These are phyloP conservation scores for Podila epicladia DNA, from an alignment of 192 early-diverging fungal species.

Conservation along the genomic window DNA sequence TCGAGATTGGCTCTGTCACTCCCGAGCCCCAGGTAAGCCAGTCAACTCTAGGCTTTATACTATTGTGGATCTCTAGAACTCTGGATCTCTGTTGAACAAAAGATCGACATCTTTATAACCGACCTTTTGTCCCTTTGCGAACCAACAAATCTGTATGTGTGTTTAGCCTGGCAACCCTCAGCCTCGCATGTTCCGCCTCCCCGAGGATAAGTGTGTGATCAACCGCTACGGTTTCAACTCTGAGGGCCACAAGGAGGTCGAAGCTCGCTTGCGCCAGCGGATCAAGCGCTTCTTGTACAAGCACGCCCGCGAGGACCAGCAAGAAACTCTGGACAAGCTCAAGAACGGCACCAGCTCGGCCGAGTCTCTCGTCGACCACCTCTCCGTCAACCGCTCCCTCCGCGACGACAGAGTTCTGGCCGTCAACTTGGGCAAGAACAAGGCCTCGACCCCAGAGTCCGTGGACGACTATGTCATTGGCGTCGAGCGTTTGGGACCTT, in stretches of 20 bases:
- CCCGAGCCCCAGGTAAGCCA: conserved; percentile 77
- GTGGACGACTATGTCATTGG: conserved; percentile 87
- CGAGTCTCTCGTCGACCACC: conserved; percentile 48
- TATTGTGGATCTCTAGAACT: too few relatives aligned
- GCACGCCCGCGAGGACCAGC: conserved; percentile 55
- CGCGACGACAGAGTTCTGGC: conserved; percentile 71
- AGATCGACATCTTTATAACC: not conserved
- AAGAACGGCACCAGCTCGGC: conserved; percentile 36
- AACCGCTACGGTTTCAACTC: conserved; percentile 95
- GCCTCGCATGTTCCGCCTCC: conserved; percentile 87
- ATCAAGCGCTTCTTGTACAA: conserved; percentile 70
- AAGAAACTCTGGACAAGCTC: conserved; percentile 55
- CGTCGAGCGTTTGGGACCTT: conserved; percentile 73
- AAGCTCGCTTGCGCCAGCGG: conserved; percentile 73
- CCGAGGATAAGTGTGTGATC: conserved; percentile 77
- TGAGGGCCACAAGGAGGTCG: conserved; percentile 73
- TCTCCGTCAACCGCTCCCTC: conserved; percentile 67
- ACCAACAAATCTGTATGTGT: not conserved
- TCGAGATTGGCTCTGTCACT: conserved; percentile 93
- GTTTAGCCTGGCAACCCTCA: conserved; percentile 83
- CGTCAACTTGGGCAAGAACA: conserved; percentile 92
- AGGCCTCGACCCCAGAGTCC: conserved; percentile 71
- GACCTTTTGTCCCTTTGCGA: not conserved
- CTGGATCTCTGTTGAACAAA: too few relatives aligned
- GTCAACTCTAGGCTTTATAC: not conserved